Percentiles rank a stretch among this genome's conserved stretches.
Conservation (phyloP, 2,329 filamentous ascomycete species). For the Aureobasidium sp. region DNA sequence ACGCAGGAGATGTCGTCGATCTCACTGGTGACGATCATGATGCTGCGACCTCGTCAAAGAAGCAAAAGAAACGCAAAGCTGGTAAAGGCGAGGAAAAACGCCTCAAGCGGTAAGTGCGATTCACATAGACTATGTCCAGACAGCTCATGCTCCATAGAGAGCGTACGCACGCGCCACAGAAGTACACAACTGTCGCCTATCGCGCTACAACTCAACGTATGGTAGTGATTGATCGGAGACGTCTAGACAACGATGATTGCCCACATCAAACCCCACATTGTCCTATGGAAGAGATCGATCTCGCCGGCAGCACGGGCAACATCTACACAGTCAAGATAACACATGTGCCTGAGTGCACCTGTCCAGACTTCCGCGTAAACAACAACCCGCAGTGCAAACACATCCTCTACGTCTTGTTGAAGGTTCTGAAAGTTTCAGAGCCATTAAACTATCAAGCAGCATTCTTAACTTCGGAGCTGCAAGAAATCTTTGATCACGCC, state of each 20-base stretch:
- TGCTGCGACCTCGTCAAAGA: neutral
- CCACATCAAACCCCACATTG: constrained; percentile 30
- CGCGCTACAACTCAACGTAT: constrained; percentile 25
- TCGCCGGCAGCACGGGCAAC: constrained; percentile 56
- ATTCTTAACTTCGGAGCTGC: constrained; percentile 49
- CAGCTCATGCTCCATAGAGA: constrained; percentile 13
- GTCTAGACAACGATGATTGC: constrained; percentile 28
- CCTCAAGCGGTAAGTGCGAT: constrained; percentile 11
- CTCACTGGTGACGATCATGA: constrained; percentile 11
- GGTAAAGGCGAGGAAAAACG: constrained; percentile 19
- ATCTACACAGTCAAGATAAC: constrained; percentile 50
- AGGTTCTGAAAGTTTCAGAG: constrained; percentile 48
- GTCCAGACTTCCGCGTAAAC: constrained; percentile 20
- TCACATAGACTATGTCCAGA: neutral
- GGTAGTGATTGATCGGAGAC: constrained; percentile 22
- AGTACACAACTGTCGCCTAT: constrained; percentile 18
- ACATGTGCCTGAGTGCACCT: constrained; percentile 35
- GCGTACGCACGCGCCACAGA: constrained; percentile 18
- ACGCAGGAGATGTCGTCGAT: neutral
- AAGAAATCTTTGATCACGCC: constrained; percentile 48
- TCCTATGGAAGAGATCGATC: constrained; percentile 46
- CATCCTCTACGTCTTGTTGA: constrained; percentile 51
- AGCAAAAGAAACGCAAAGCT: constrained; percentile 14
- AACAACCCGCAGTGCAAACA: constrained; percentile 57
- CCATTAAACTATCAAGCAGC: constrained; percentile 54